phyloP scores from a whole-genome alignment of 2,329 filamentous ascomycete genomes.

The Cladophialophora bantiana region DNA sequence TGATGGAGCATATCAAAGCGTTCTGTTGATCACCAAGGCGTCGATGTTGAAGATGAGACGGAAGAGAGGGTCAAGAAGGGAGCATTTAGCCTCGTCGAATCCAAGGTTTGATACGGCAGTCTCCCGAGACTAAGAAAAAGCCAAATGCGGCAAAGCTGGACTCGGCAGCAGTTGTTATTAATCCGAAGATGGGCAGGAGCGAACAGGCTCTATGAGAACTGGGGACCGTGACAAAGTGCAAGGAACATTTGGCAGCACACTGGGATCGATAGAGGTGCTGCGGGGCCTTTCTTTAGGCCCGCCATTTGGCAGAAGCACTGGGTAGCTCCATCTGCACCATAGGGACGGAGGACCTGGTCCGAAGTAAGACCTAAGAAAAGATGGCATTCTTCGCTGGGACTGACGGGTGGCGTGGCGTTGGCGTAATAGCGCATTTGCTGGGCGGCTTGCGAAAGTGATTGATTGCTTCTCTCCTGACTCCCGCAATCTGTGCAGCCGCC shows the following conservation, averaged over 20 bases:
- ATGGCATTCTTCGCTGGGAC: neutral
- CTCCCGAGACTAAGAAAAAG: neutral
- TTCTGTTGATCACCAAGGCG: neutral
- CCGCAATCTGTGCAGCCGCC: conserved; percentile 11
- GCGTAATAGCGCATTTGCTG: neutral
- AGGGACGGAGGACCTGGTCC: neutral
- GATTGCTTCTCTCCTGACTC: neutral
- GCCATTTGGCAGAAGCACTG: neutral
- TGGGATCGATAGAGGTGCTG: neutral
- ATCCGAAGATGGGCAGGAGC: neutral
- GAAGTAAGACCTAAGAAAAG: conserved; percentile 6
- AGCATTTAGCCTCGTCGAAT: neutral
- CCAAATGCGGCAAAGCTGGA: neutral
- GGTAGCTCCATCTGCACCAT: too few species aligned
- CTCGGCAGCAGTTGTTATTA: neutral
- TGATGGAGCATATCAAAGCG: neutral
- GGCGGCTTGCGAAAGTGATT: neutral
- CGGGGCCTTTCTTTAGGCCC: neutral
- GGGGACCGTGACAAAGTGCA: neutral
- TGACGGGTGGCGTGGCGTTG: neutral
- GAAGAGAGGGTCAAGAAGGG: neutral
- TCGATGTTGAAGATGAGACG: neutral
- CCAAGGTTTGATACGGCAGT: neutral
- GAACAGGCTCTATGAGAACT: neutral
- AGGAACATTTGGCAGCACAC: conserved; percentile 3